These are phyloP conservation scores for Anisodus acutangulus DNA, from an alignment of 257 asterid genomes.

Conservation along the genomic window DNA sequence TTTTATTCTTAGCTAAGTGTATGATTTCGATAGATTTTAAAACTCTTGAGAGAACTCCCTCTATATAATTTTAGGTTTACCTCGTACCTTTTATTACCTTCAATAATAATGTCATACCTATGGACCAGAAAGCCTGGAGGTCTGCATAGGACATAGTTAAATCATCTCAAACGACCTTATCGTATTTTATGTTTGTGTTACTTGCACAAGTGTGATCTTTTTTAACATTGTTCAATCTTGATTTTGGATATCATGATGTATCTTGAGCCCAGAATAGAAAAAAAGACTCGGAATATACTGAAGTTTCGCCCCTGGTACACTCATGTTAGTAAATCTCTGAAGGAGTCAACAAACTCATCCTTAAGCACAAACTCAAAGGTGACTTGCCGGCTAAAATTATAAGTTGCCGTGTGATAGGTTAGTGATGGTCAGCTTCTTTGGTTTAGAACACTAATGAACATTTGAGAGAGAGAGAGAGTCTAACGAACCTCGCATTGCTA, in stretches of 20 bases:
- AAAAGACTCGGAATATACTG: background rate
- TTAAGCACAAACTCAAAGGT: conserved; percentile 18
- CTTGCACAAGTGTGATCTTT: background rate
- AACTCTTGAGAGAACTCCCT: background rate
- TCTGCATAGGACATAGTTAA: background rate
- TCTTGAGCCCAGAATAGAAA: background rate
- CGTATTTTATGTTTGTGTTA: conserved; percentile 15
- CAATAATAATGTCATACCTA: background rate
- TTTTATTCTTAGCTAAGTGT: background rate
- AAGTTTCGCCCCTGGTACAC: background rate
- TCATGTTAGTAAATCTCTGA: background rate
- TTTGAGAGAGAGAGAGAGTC: background rate
- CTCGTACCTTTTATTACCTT: background rate
- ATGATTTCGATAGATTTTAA: background rate
- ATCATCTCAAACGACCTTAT: background rate
- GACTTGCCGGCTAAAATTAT: background rate
- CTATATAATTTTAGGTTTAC: background rate
- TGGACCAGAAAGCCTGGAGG: conserved; percentile 15
- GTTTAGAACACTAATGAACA: conserved; percentile 11
- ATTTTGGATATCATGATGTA: background rate
- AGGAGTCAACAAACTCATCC: background rate
- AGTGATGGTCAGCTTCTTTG: background rate
- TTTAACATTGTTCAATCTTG: background rate
- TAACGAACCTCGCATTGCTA: conserved; percentile 88
- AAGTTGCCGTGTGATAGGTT: background rate